Conservation (phyloP, 768 basidiomycete species). For the Suillus americanus region DNA sequence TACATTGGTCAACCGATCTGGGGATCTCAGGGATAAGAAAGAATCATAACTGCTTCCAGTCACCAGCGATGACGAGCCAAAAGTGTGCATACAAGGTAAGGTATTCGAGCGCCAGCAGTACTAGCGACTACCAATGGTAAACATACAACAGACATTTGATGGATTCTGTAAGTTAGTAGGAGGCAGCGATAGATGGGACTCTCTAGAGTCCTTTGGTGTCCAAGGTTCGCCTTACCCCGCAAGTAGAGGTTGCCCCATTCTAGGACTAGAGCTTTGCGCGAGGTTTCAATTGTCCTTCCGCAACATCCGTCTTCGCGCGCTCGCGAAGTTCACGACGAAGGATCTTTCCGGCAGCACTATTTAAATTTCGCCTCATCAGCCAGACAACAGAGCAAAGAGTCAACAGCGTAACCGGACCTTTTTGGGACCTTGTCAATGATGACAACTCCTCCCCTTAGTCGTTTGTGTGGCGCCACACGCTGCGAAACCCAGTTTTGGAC, state of each 20-base stretch:
- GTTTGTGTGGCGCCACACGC: constrained; percentile 78
- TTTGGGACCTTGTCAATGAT: constrained; percentile 47
- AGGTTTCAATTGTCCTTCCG: constrained; percentile 21
- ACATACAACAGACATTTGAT: not conserved
- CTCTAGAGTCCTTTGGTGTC: not conserved
- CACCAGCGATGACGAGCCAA: not conserved
- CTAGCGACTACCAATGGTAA: not conserved
- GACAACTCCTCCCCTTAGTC: constrained; percentile 71
- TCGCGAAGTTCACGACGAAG: constrained; percentile 75
- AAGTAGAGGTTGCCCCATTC: not conserved
- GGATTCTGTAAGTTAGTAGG: not conserved
- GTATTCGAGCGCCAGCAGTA: not conserved
- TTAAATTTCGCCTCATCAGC: constrained; percentile 7
- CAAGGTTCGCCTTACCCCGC: not conserved
- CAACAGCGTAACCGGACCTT: constrained; percentile 16
- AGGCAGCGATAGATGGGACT: not conserved
- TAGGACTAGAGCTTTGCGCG: constrained; percentile 18
- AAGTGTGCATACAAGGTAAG: not conserved
- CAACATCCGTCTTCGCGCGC: constrained; percentile 54
- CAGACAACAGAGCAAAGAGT: not conserved
- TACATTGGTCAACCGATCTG: not conserved
- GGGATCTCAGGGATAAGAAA: not conserved
- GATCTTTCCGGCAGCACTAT: constrained; percentile 86
- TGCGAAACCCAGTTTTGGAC: constrained; percentile 64
- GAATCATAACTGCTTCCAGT: not conserved